These are phyloP conservation scores for Geotrichum armillariae DNA, from an alignment of 1,139 yeast species.

Conservation along the genomic window DNA sequence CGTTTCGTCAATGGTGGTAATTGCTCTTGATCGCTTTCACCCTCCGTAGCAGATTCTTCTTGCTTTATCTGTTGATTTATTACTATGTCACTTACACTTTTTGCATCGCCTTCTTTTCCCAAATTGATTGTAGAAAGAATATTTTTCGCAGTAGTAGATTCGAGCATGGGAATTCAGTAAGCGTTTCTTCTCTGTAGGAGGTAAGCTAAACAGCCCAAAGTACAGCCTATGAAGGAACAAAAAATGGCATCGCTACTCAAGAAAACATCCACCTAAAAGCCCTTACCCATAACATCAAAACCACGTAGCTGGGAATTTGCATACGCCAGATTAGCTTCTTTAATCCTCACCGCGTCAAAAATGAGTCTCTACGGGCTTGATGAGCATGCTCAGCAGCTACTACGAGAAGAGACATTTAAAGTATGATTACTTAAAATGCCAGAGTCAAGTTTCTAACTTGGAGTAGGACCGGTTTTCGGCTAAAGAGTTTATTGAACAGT, in stretches of 20 bases:
- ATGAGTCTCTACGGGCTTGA: constrained; percentile 57
- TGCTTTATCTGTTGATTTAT: neutral
- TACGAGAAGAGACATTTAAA: constrained; percentile 70
- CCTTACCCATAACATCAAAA: neutral
- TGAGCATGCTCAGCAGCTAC: constrained; percentile 64
- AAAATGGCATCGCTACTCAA: too few relatives aligned
- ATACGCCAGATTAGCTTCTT: too few relatives aligned
- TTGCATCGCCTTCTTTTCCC: neutral
- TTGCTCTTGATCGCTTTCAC: neutral
- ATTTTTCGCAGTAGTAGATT: neutral
- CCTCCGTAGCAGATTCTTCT: constrained; percentile 3
- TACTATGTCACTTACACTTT: constrained; percentile 5
- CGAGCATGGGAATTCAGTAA: too few relatives aligned
- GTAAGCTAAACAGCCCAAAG: too few relatives aligned
- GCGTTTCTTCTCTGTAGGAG: too few relatives aligned
- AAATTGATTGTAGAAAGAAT: neutral
- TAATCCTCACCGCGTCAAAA: too few relatives aligned
- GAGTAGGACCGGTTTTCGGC: constrained; percentile 60
- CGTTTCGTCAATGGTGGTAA: neutral
- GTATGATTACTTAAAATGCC: too few relatives aligned
- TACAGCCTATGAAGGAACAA: too few relatives aligned
- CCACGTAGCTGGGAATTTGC: too few relatives aligned
- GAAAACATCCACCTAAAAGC: neutral
- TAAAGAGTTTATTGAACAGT: constrained; percentile 78
- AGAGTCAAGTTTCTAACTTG: neutral